Evolutionary conservation across 192 early-diverging fungal species (phyloP), one percentile per base, ranked within the genome.

Genomic region (Phycomyces blakesleeanus): DNA sequence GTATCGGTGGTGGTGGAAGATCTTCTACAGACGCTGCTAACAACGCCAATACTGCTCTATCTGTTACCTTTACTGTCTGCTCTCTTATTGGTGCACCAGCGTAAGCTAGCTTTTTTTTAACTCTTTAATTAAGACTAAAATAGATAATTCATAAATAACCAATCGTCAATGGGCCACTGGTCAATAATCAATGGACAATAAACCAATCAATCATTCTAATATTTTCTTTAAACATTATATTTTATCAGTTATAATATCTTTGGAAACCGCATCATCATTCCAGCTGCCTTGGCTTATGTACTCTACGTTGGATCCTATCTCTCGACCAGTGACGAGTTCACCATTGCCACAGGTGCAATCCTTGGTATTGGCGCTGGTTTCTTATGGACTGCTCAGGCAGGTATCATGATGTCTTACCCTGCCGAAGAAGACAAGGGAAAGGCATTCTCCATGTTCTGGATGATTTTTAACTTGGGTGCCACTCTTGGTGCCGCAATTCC

Each of bases 391-490:
- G 65, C 66, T 27, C 66, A 68, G 60, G 66, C 66, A 39, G 83
- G 88, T 74, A 90, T 94, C 67, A 89, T 91, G 86, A 80, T 90
- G 69, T 87, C 93, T 59, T 93, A 95, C 73, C 91, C 93, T 11
- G 76, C 76, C 7, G 92, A 93, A 69, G 67, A 85, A n/a, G 81
- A 89, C 52, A 93, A 93, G 76, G 92, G 89, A 27, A 85, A 79
- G 53, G 93, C 81, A 68, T 91, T 95, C 51, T 87, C 88, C 15
- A 76, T 87, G 22, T 95, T 95, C 82, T 95, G 93, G 93, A 78
- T 85, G 59, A 90, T 93, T 50, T 95, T 93, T 79, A 79, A 79
- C 66, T 73, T 87, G 67, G 93, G 93, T 57, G 91, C 86, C 34
- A 81, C 89, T 58, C 61, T 95, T 29, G 93, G 93, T 63, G 86